Conservation (phyloP, 2,329 filamentous ascomycete genomes). For the Hypomyces perniciosus region DNA sequence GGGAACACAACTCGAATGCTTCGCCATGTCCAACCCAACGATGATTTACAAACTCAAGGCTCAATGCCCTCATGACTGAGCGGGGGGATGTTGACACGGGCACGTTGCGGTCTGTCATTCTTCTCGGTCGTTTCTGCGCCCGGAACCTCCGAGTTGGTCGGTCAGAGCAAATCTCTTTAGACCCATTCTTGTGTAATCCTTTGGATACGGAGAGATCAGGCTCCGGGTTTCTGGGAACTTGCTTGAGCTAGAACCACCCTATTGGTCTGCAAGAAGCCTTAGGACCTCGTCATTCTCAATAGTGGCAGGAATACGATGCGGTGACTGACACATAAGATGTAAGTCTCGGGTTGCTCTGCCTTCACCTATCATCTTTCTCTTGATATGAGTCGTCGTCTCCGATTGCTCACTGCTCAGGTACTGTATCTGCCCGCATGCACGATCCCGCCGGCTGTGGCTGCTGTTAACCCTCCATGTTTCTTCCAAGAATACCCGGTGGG, state of each 20-base stretch:
- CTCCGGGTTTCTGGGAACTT: too few relatives aligned
- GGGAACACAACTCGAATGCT: not conserved
- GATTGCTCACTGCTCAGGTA: not conserved
- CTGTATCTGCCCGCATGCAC: slow-evolving; percentile 3
- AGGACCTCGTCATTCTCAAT: not conserved
- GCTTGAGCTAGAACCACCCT: not conserved
- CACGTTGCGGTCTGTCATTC: not conserved
- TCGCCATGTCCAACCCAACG: not conserved
- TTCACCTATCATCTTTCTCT: not conserved
- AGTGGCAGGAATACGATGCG: not conserved
- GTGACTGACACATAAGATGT: not conserved
- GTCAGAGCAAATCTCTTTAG: too few relatives aligned
- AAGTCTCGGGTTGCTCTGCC: slow-evolving; percentile 2
- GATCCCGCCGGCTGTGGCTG: slow-evolving; percentile 1
- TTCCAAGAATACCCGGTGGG: not conserved
- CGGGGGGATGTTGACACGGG: not conserved
- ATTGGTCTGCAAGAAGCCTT: not conserved
- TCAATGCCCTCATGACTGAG: not conserved
- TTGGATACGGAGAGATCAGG: not conserved
- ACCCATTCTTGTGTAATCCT: not conserved
- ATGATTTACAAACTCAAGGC: not conserved
- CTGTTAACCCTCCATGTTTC: slow-evolving; percentile 1
- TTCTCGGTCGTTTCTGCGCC: not conserved
- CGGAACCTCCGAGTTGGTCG: not conserved
- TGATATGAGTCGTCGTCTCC: not conserved